Evolutionary conservation across 495 filamentous ascomycete genomes (phyloP).

Genomic region (Pyrenula massariospora): DNA sequence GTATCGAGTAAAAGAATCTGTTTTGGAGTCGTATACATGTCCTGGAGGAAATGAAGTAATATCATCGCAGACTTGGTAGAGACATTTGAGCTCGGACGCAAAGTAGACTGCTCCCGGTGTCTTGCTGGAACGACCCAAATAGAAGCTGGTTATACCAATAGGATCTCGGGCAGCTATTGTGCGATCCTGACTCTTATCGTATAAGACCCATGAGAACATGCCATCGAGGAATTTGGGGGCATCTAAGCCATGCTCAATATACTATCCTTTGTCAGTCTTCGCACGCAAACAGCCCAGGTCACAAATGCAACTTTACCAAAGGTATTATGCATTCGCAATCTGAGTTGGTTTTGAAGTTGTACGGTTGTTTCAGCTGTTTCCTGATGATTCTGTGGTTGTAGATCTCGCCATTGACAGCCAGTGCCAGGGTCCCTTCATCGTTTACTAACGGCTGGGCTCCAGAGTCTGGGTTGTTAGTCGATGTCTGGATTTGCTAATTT

Average conservation of each 20-base stretch:
- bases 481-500: constrained; percentile 8
- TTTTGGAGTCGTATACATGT: constrained; percentile 89
- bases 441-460: constrained; percentile 93
- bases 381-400: constrained; percentile 96
- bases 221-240: constrained; percentile 91
- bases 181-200: constrained; percentile 84
- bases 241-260: constrained; percentile 82
- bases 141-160: constrained; percentile 95
- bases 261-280: constrained; percentile 43
- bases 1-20: constrained; percentile 68
- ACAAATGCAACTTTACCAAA: constrained; percentile 67
- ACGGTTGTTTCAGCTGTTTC: constrained; percentile 66
- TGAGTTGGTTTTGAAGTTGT: constrained; percentile 94
- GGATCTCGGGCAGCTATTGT: constrained; percentile 90
- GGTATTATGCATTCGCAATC: constrained; percentile 98
- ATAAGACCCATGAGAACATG: constrained; percentile 99
- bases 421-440: constrained; percentile 72
- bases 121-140: constrained; percentile 77
- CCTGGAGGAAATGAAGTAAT: constrained; percentile 91
- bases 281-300: background rate
- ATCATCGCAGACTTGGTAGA: constrained; percentile 89
- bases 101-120: constrained; percentile 85
- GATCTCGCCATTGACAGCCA: constrained; percentile 98
- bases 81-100: constrained; percentile 89
- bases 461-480: constrained; percentile 45